Evolutionary conservation across 2,329 filamentous ascomycete species (phyloP).

Genomic region (Aspergillus eucalypticola): DNA sequence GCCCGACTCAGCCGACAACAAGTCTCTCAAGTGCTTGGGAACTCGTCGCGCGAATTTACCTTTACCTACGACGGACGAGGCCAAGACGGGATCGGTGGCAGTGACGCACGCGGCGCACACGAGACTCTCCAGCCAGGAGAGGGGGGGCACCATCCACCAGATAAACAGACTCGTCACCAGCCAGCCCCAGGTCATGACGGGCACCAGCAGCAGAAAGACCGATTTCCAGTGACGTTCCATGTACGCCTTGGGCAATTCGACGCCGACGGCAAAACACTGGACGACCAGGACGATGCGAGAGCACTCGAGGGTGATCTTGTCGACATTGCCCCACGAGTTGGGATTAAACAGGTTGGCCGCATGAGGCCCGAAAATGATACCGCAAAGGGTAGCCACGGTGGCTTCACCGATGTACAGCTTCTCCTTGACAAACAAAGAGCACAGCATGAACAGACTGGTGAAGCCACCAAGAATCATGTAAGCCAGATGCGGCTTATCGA

Average conservation of each 20-base stretch:
- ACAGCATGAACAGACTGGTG: slow-evolving; percentile 97
- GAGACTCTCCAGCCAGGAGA: slow-evolving; percentile 88
- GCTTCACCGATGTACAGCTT: slow-evolving; percentile 98
- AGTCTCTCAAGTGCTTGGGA: slow-evolving; percentile 92
- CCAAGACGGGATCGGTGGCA: slow-evolving; percentile 93
- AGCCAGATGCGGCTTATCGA: slow-evolving; percentile 95
- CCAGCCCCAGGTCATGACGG: slow-evolving; percentile 95
- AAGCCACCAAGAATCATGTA: slow-evolving; percentile 98
- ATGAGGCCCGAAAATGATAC: slow-evolving; percentile 70
- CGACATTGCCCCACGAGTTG: slow-evolving; percentile 63
- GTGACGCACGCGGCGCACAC: slow-evolving; percentile 90
- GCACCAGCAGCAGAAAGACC: slow-evolving; percentile 81
- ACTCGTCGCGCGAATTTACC: slow-evolving; percentile 98
- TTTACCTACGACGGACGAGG: slow-evolving; percentile 96
- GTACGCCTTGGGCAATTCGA: slow-evolving; percentile 71
- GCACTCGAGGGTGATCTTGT: slow-evolving; percentile 68
- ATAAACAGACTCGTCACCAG: slow-evolving; percentile 84
- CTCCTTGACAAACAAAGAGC: slow-evolving; percentile 97
- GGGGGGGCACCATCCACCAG: slow-evolving; percentile 79
- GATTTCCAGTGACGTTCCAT: slow-evolving; percentile 99
- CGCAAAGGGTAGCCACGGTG: slow-evolving; percentile 76
- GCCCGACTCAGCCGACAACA: slow-evolving; percentile 93
- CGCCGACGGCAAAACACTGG: slow-evolving; percentile 72
- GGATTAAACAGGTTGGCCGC: slow-evolving; percentile 65
- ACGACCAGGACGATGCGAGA: slow-evolving; percentile 72